These are phyloP conservation scores for Xylaria digitata DNA, from an alignment of 2,329 filamentous ascomycete genomes.

Conservation along the genomic window DNA sequence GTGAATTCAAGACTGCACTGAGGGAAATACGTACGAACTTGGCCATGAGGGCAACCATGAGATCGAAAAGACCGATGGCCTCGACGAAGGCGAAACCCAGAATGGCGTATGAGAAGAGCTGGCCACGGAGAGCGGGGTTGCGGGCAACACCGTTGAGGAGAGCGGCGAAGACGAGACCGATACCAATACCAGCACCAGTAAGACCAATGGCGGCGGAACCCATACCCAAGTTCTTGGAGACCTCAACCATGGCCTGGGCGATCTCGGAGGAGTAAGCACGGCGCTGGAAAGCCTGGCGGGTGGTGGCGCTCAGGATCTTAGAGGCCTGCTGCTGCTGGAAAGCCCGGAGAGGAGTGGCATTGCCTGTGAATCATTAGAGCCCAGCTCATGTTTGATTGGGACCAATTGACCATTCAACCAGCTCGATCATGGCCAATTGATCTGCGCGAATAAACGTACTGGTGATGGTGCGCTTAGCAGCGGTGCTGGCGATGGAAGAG, in stretches of 20 bases:
- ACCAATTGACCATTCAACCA: constrained; percentile 1
- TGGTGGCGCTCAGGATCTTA: constrained; percentile 73
- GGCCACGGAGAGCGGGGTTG: constrained; percentile 93
- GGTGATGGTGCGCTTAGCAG: constrained; percentile 80
- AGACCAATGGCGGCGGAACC: constrained; percentile 91
- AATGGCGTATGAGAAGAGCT: constrained; percentile 97
- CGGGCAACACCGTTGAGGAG: constrained; percentile 90
- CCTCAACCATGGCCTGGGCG: constrained; percentile 87
- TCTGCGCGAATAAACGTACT: constrained; percentile 63
- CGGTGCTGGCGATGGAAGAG: constrained; percentile 68
- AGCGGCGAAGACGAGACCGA: constrained; percentile 92
- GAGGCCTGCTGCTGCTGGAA: constrained; percentile 79
- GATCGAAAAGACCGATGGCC: constrained; percentile 88
- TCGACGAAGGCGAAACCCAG: constrained; percentile 95
- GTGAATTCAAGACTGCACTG: constrained; percentile 26
- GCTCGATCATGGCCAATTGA: constrained; percentile 36
- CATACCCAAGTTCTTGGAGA: constrained; percentile 92
- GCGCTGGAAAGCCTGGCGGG: constrained; percentile 74
- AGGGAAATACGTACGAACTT: constrained; percentile 74
- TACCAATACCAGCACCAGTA: constrained; percentile 93
- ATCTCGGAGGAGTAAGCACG: constrained; percentile 90
- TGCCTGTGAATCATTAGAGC: constrained; percentile 50
- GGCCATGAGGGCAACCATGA: constrained; percentile 94
- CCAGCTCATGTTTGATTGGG: constrained; percentile 19
- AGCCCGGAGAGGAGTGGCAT: constrained; percentile 74